phyloP scores from a whole-genome alignment of 2,329 filamentous ascomycete species.

The Hymenoscyphus albidus region DNA sequence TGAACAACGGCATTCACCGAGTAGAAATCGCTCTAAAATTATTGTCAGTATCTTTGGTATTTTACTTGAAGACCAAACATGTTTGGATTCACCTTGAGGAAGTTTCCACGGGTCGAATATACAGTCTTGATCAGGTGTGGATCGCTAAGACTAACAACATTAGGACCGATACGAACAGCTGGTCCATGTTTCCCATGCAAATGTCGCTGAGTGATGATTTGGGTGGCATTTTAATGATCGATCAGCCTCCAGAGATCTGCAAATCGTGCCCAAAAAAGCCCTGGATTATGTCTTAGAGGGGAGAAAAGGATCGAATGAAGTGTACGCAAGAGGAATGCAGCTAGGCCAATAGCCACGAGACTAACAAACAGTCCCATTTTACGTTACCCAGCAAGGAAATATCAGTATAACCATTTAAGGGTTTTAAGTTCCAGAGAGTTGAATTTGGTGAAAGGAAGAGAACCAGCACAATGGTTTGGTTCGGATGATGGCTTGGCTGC shows the following conservation, averaged over 20 bases:
- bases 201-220: slow-evolving; percentile 17
- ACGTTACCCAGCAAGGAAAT: background rate
- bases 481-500: background rate
- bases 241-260: slow-evolving; percentile 30
- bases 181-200: slow-evolving; percentile 27
- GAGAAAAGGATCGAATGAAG: slow-evolving; percentile 8
- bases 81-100: slow-evolving; percentile 20
- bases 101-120: slow-evolving; percentile 20
- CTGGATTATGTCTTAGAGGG: slow-evolving; percentile 24
- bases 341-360: background rate
- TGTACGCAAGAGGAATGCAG: background rate
- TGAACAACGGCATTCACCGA: slow-evolving; percentile 23
- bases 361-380: background rate
- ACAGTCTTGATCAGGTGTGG: slow-evolving; percentile 19
- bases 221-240: slow-evolving; percentile 19
- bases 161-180: slow-evolving; percentile 28
- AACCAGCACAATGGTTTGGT: background rate
- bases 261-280: slow-evolving; percentile 30
- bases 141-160: slow-evolving; percentile 29
- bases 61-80: background rate
- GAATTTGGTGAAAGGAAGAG: background rate
- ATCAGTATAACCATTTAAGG: background rate
- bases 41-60: background rate
- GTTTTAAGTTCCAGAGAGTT: background rate
- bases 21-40: slow-evolving; percentile 24